These are phyloP conservation scores for Diaporthe citriasiana DNA, from an alignment of 2,329 filamentous ascomycete species.

Conservation along the genomic window DNA sequence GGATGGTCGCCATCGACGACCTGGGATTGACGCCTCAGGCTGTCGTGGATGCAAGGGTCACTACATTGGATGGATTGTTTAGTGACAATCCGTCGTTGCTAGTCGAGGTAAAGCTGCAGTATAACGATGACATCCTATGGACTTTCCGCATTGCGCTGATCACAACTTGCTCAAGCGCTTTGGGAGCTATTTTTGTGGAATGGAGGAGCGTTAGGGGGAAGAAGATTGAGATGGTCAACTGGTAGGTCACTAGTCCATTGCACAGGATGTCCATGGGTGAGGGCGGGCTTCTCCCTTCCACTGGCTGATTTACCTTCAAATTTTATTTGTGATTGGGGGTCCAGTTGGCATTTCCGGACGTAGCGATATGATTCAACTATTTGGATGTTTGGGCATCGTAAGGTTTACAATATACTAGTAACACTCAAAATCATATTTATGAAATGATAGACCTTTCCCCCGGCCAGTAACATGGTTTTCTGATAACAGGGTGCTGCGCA, in stretches of 20 bases:
- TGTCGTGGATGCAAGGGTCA: not conserved
- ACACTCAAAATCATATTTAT: not conserved
- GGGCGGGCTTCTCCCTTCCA: too few relatives aligned
- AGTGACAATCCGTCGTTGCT: not conserved
- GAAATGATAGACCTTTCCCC: too few relatives aligned
- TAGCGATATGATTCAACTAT: too few relatives aligned
- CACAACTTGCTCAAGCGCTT: slow-evolving; percentile 2
- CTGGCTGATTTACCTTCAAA: too few relatives aligned
- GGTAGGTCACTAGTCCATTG: not conserved
- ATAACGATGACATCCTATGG: slow-evolving; percentile 1
- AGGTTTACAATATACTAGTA: not conserved
- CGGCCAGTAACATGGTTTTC: too few relatives aligned
- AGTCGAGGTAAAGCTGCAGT: not conserved
- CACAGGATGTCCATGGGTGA: fast-evolving
- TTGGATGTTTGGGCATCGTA: too few relatives aligned
- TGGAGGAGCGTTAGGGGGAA: not conserved
- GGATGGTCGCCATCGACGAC: not conserved
- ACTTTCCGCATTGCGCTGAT: slow-evolving; percentile 2
- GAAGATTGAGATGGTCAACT: not conserved
- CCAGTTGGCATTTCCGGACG: not conserved
- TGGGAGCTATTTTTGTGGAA: not conserved
- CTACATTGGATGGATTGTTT: not conserved
- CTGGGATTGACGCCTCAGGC: not conserved
- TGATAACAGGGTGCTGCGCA: not conserved
- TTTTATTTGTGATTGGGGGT: not conserved